Evolutionary conservation across 345 rosid genomes (phyloP), one percentile per base, ranked within the genome.

Genomic region (Ceriops zippeliana): DNA sequence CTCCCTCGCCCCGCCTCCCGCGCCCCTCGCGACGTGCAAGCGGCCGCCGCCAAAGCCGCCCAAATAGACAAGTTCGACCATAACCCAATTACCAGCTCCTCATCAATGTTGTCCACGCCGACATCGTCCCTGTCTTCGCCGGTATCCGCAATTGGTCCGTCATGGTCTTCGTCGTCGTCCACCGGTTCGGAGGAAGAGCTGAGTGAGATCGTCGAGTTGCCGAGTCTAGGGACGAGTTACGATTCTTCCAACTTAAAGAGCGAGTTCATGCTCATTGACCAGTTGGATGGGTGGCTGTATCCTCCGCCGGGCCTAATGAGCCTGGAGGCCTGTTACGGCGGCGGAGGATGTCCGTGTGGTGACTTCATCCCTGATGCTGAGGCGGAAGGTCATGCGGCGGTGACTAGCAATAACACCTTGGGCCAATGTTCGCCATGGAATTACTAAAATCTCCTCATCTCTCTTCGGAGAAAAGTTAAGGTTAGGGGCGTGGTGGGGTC

Each of bases 21-120:
- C 62, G 80, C 82, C 64, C 97, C 98, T 1, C 86, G 97, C 4
- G 98, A 93, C 46, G 84, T 90, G 22, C 98, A 93, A 70, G 92
- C 90, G 0, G 98, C 98, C 1, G 98, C 98, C 15, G 78, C 90
- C 11, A 87, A 85, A 74, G 98, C 98, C 0, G 97, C 98, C 9
- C 88, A 81, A 35, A 93, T 89, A 97, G 82, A 80, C 52, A 69
- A 64, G 2, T 68, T 73, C 20, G 77, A 81, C 37, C 60, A 51
- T 5, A 68, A 75, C 24, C 60, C 65, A 2, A 20, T 63, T 2
- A 56, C 76, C 52, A 16, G 65, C 11, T 19, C 30, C 13, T 49
- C 80, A 32, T 70, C 66, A 21, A 54, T 76, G 5, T 32, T 77
- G 24, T 74, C 61, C 3, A 13, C 83, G 4, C 60, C 82, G 0